Evolutionary conservation across 257 asterid genomes (phyloP).

Genomic region (Fraxinus anomala): DNA sequence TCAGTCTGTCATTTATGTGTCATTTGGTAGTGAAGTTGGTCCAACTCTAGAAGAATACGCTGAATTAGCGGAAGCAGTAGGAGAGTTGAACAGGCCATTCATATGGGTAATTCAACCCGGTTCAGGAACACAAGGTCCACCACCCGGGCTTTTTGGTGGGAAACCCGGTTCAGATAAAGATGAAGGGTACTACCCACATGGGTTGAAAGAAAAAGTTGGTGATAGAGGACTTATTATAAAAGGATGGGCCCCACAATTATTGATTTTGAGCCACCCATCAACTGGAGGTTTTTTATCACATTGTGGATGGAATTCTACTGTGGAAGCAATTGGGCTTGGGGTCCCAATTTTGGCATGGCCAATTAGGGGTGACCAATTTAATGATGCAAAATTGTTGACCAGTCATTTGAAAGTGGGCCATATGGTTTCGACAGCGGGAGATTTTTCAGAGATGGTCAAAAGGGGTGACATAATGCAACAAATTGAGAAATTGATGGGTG

Average conservation of each 20-base stretch:
- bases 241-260: constrained; percentile 82
- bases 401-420: constrained; percentile 49
- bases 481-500: constrained; percentile 51
- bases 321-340: constrained; percentile 65
- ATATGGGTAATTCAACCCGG: constrained; percentile 77
- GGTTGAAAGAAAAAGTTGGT: constrained; percentile 43
- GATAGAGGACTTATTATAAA: constrained; percentile 56
- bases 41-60: constrained; percentile 60
- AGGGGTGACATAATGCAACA: constrained; percentile 50
- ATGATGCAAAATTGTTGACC: constrained; percentile 51
- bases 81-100: constrained; percentile 45
- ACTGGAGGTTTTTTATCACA: constrained; percentile 67
- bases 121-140: constrained; percentile 49
- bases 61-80: constrained; percentile 53
- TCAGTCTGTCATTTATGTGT: constrained; percentile 59
- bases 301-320: constrained; percentile 78
- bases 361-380: constrained; percentile 74
- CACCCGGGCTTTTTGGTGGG: constrained; percentile 33
- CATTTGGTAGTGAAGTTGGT: constrained; percentile 76
- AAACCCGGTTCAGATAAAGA: constrained; percentile 28
- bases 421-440: constrained; percentile 38
- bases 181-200: constrained; percentile 57
- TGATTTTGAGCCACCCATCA: constrained; percentile 61
- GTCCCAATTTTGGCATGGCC: constrained; percentile 78
- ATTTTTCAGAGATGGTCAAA: constrained; percentile 39